Evolutionary conservation across 495 filamentous ascomycete species (phyloP), one percentile per base, ranked within the genome.

Genomic region (Neurospora discreta): DNA sequence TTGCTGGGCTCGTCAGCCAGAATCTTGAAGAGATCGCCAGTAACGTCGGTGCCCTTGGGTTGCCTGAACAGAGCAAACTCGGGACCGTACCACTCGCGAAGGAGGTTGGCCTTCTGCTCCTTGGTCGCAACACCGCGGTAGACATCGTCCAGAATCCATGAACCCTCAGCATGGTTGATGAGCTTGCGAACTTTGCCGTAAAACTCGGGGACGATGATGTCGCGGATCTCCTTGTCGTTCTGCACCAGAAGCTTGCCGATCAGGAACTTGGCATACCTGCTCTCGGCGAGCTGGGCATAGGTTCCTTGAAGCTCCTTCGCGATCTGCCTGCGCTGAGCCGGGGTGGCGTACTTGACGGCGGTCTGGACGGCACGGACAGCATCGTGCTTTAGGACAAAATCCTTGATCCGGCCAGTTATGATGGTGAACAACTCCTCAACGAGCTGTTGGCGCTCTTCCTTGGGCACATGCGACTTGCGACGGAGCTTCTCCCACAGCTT

Each of bases 321-420:
- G 76, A 99, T 98, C 82, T 90, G 87, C 81, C 90, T 91, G 73
- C 92, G 87, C 80, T 97, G 94, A 71, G 90, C 88, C 30, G 88
- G 84, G 71, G 91, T 97, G 42, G 93, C 92, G 80, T 98, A 98
- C 81, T 98, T 99, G 80, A 99, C 86, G 39, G 94, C 95, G 9
- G 93, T 97, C 84, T 99, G 96, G 39, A 99, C 89, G 65, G 97
- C 92, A 69, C 96, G 87, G 33, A 97, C 95, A 11, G 94, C 92
- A 77, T 99, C 96, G 80, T 99, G 96, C 85, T 98, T 99, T 84
- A 99, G 91, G 33, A 97, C 95, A 73, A 97, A 97, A 68, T 98
- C 96, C 78, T 93, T 93, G 75, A 98, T 90, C 20, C 90, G 87
- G 26, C 93, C 94, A 7, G 91, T 96, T 76, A 97, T 91, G 75